Evolutionary conservation across 306 rosid species (phyloP), one percentile per base, ranked within the genome.

Genomic region (Quercus bicolor): DNA sequence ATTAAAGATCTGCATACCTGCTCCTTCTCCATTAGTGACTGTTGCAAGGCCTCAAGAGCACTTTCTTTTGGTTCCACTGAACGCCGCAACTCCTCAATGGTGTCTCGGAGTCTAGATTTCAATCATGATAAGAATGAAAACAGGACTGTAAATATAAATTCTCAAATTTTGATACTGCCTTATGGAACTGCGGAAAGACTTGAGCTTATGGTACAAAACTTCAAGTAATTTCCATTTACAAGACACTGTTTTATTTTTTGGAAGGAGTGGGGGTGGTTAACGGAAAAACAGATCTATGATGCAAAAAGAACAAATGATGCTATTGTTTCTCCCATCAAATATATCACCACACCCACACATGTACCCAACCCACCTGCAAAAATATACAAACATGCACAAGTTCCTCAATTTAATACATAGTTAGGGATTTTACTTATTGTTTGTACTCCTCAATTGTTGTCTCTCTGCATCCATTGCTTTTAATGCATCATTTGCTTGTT

Each of bases 391-490:
- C 18, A 79, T 64, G 74, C 33, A 56, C 64, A 40, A 75, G 76
- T 74, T 70, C 81, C 73, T 56, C 24, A 70, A 72, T 54, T 59
- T 48, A 68, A 68, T 72, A 69, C 66, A 80, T 11, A 60, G 83
- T 40, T 43, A 74, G 70, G 56, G 74, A 75, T 45, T 71, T 87
- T 96, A 96, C 99, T 89, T 96, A 80, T 96, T 96, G 86, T 96
- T 96, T 83, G 92, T 92, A 83, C 94, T 91, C 88, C 99, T 85
- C 76, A 96, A 79, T 82, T 96, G 99, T 83, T 96, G 99, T 66
- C 99, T 90, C 74, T 96, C 99, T 29, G 78, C 88, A 87, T 96
- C 98, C 89, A 96, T 93, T 79, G 97, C 99, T 87, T 91, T 93
- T 85, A 96, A 75, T 72, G 98, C 96, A 52, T 96, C 99, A 82